Conservation (phyloP, 805 yeast species). For the Metschnikowia peoriensis region DNA sequence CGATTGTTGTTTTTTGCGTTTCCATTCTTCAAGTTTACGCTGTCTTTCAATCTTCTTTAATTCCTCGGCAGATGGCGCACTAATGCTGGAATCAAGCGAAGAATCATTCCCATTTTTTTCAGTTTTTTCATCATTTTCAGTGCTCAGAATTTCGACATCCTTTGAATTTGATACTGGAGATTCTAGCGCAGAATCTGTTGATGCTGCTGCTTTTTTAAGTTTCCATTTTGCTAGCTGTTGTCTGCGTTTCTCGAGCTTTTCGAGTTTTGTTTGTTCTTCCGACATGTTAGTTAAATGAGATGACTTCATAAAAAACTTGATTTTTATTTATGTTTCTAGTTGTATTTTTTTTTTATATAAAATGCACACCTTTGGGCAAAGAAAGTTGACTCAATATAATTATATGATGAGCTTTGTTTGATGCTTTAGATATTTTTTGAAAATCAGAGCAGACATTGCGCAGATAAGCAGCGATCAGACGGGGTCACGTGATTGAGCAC, state of each 20-base stretch:
- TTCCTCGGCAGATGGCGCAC: constrained; percentile 4
- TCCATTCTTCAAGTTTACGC: constrained; percentile 21
- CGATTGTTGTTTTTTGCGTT: constrained; percentile 17
- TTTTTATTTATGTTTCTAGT: not conserved
- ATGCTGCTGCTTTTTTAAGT: constrained; percentile 42
- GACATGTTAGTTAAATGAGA: constrained; percentile 15
- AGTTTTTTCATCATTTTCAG: not conserved
- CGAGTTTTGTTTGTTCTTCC: constrained; percentile 24
- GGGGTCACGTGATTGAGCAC: too few relatives aligned
- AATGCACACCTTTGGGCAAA: constrained; percentile 13
- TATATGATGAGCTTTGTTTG: not conserved
- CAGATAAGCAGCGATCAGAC: too few relatives aligned
- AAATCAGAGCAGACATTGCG: too few relatives aligned
- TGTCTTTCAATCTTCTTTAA: constrained; percentile 14
- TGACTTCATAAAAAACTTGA: not conserved
- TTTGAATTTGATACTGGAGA: not conserved
- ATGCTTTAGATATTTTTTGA: not conserved
- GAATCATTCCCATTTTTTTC: not conserved
- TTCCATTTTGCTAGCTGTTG: constrained; percentile 62
- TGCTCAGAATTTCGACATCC: not conserved
- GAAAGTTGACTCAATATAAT: not conserved
- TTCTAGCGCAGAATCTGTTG: not conserved
- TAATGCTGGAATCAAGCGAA: not conserved
- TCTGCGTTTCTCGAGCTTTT: constrained; percentile 42
- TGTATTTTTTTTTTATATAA: not conserved